Evolutionary conservation across 306 rosid species (phyloP), one percentile per base, ranked within the genome.

Genomic region (Prunus dulcis): DNA sequence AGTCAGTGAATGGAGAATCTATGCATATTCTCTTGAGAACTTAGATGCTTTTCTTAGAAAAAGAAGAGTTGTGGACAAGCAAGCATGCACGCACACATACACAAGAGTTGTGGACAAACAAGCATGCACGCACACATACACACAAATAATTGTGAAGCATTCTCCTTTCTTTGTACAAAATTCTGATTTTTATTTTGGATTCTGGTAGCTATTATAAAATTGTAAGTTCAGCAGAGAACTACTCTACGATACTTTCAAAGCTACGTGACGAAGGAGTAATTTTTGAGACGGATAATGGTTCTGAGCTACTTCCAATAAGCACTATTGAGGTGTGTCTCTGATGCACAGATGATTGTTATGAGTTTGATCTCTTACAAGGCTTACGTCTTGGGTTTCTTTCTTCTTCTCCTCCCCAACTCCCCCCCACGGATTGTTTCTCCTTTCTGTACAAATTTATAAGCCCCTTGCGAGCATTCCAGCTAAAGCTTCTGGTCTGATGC

Each of bases 251-350:
- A 75, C 82, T 89, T 55, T 85, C 86, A 17, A 92, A 85, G 81
- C 82, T 92, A 82, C 96, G 97, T 10, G 91, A 89, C 34, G 92
- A 89, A 80, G 90, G 88, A 81, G 82, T 92, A 81, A 83, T 79
- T 63, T 95, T 86, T 70, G 98, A 89, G 94, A 86, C 90, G 49
- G 98, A 95, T 85, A 89, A 80, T 83, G 97, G 98, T 79, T 95
- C 92, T 19, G 97, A 95, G 83, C 88, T 95, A 75, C 91, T 95
- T 87, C 97, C 98, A 66, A 69, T 81, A 62, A 88, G 84, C 73
- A 65, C 87, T 2, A 73, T 92, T 57, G 96, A 90, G 97, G 98
- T 95, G 62, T 75, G 84, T 84, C 62, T 76, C 71, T 52, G 28
- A 14, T 56, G 58, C 69, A 47, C 5, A 12, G 51, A 57, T 77